Base-by-base conservation (phyloP, 352 stramenopile species). In the Globisporangium perplexum region DNA sequence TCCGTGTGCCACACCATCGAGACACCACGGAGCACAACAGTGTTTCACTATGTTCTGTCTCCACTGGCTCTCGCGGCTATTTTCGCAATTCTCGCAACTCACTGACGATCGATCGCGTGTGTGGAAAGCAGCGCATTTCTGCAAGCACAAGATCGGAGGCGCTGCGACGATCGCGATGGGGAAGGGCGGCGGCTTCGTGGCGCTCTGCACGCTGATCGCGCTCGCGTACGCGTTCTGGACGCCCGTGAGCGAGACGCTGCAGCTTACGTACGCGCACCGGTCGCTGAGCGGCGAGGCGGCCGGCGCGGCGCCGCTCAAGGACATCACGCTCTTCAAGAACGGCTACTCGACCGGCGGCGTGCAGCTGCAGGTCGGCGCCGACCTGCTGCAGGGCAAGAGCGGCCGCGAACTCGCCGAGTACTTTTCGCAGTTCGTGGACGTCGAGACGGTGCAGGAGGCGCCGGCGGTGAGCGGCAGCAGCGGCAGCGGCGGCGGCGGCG, bases 271-370 rank as follows among this genome's bases (percentile, higher is more conserved):
- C 55, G 59, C 69, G 47, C 68, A 85, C 45, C 74, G 70, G 26
- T 77, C 71, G 55, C 67, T 86, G 44, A 69, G 69, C 51, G 68
- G 65, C 10, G 62, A 69, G 39, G 55, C 61, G 22, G 56, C 65
- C 43, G 65, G 50, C 26, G 47, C 52, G 5, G 62, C 68, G 24
- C 50, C 63, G 4, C 28, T 71, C 50, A 93, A 93, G 55, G 83
- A 56, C 68, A 78, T 93, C 43, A 87, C 72, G 35, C 59, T 93
- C 20, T 93, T 77, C 59, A 79, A 81, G 55, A 93, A 93, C 61
- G 83, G 83, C 51, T 88, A 77, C 63, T 89, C 78, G 38, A 86
- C 69, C 3, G 80, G 81, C 39, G 80, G 83, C 53, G 78, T 93
- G 38, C 63, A 85, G 57, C 78, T 93, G 59, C 62, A 81, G 56